phyloP scores from a whole-genome alignment of 2,329 filamentous ascomycete species.

The Cladophialophora chaetospira region DNA sequence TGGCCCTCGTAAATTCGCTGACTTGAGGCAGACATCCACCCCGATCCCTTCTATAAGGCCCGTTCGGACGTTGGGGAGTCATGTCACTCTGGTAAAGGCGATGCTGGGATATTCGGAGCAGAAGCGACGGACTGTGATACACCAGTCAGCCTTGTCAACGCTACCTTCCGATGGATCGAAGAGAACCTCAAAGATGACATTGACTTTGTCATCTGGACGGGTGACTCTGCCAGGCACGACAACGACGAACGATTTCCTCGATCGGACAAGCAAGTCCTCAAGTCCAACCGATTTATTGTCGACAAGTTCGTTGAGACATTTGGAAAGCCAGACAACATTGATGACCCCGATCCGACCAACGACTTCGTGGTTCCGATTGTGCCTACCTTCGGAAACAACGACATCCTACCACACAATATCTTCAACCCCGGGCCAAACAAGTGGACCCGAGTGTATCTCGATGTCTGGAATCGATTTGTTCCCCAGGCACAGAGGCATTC shows the following conservation, averaged over 20 bases:
- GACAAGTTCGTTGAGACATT: slow-evolving; percentile 77
- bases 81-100: slow-evolving; percentile 72
- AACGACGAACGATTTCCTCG: slow-evolving; percentile 81
- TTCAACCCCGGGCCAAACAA: slow-evolving; percentile 80
- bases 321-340: slow-evolving; percentile 53
- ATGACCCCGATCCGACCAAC: slow-evolving; percentile 52
- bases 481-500: slow-evolving; percentile 89
- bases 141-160: slow-evolving; percentile 76
- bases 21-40: slow-evolving; percentile 73
- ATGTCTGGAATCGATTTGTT: slow-evolving; percentile 84
- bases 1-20: slow-evolving; percentile 10
- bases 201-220: slow-evolving; percentile 92
- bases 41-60: slow-evolving; percentile 81
- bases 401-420: slow-evolving; percentile 96
- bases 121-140: slow-evolving; percentile 88
- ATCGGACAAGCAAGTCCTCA: slow-evolving; percentile 71
- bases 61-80: slow-evolving; percentile 68
- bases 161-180: slow-evolving; percentile 86
- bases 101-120: slow-evolving; percentile 77
- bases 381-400: slow-evolving; percentile 94
- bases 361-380: slow-evolving; percentile 76
- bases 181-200: slow-evolving; percentile 74
- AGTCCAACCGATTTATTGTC: slow-evolving; percentile 74
- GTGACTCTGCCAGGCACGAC: slow-evolving; percentile 86
- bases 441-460: slow-evolving; percentile 75